A percentile compares a stretch with the other conserved stretches of the same genome.
phyloP scores from a whole-genome alignment of 2,329 filamentous ascomycete species.

The Geoglossum cookeanum region DNA sequence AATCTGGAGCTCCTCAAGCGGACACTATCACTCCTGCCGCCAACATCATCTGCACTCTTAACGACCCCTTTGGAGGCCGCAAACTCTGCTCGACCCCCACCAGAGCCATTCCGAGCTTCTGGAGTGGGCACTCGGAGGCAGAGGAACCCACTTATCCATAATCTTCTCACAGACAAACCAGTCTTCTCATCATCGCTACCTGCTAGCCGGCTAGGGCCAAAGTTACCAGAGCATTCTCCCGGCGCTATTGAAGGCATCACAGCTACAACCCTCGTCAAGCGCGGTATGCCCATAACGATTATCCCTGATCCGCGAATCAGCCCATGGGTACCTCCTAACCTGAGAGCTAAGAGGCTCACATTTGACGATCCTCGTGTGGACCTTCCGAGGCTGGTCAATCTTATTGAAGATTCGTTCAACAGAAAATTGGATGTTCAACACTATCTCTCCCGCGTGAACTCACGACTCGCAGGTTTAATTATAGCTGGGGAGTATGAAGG shows the following conservation, averaged over 20 bases:
- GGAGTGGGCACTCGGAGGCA: conserved; percentile 38
- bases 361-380: conserved; percentile 70
- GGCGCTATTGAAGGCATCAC: conserved; percentile 14
- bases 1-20: conserved; percentile 58
- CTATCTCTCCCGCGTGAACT: conserved; percentile 64
- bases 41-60: conserved; percentile 71
- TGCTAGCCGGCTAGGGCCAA: conserved; percentile 36
- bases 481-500: conserved; percentile 95
- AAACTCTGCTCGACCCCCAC: conserved; percentile 25
- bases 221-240: conserved; percentile 13
- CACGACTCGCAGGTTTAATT: conserved; percentile 74
- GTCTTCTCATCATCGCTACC: conserved; percentile 83
- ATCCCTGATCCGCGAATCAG: conserved; percentile 48
- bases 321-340: conserved; percentile 49
- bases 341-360: conserved; percentile 40
- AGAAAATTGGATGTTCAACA: conserved; percentile 65
- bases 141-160: conserved; percentile 82
- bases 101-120: conserved; percentile 18
- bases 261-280: conserved; percentile 69
- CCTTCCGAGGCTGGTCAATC: conserved; percentile 57
- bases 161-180: conserved; percentile 87
- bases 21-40: conserved; percentile 56
- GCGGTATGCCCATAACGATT: conserved; percentile 74
- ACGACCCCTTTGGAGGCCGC: conserved; percentile 75
- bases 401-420: conserved; percentile 89